phyloP scores from a whole-genome alignment of 1,139 yeast genomes.

The Sugiyamaella neomexicana region DNA sequence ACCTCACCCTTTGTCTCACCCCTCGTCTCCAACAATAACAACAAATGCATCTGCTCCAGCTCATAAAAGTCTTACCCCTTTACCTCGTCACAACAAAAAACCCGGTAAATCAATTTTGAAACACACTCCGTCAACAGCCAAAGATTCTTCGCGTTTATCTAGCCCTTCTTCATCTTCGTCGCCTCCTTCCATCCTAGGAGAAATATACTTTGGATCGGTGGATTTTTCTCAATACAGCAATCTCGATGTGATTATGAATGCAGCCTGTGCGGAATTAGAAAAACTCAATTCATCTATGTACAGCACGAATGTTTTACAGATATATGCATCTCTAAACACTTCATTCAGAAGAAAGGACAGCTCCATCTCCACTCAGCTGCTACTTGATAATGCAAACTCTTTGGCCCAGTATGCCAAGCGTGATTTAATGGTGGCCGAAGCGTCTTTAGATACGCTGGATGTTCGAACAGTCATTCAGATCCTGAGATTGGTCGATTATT shows the following conservation, averaged over 20 bases:
- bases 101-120: conserved; percentile 11
- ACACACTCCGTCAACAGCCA: background rate
- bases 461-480: conserved; percentile 29
- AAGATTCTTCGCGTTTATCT: background rate
- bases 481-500: conserved; percentile 31
- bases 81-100: background rate
- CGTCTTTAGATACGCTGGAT: conserved; percentile 24
- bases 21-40: background rate
- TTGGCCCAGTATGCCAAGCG: conserved; percentile 28
- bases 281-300: conserved; percentile 17
- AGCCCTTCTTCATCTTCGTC: background rate
- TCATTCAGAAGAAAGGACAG: conserved; percentile 24
- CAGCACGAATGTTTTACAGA: conserved; percentile 21
- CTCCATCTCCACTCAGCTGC: conserved; percentile 25
- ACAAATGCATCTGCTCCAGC: background rate
- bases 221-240: conserved; percentile 23
- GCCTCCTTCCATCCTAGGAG: conserved; percentile 21
- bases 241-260: conserved; percentile 27
- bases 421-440: conserved; percentile 26
- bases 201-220: conserved; percentile 27
- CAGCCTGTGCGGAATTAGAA: conserved; percentile 25
- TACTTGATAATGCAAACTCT: conserved; percentile 23
- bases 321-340: conserved; percentile 29
- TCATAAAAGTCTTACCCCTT: conserved; percentile 5
- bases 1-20: background rate